Conservation (phyloP, 768 basidiomycete genomes). For the Terana coerulea region DNA sequence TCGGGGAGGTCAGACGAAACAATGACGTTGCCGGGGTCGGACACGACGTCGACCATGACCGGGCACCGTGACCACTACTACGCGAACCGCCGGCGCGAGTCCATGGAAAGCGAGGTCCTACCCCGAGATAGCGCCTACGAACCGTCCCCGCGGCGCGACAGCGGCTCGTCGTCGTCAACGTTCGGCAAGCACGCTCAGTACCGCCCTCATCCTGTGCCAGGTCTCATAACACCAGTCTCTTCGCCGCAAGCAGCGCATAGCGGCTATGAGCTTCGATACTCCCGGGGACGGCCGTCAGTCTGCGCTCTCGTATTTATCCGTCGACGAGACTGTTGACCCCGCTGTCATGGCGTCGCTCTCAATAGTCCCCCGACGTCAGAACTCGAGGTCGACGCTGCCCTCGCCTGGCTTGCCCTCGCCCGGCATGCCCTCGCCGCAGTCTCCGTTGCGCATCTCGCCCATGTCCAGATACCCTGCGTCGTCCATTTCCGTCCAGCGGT, state of each 20-base stretch:
- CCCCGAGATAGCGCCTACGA: background rate
- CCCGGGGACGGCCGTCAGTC: background rate
- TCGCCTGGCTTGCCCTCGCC: background rate
- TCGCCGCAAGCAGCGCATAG: background rate
- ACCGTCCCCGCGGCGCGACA: background rate
- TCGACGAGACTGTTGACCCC: constrained; percentile 10
- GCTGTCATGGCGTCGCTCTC: constrained; percentile 4
- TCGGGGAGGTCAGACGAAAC: too few species aligned
- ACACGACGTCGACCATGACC: too few species aligned
- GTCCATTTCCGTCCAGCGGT: background rate
- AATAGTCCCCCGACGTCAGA: background rate
- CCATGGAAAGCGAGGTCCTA: background rate
- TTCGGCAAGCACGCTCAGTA: background rate
- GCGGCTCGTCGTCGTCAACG: background rate
- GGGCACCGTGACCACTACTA: too few species aligned
- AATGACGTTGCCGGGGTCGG: too few species aligned
- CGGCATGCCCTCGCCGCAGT: background rate
- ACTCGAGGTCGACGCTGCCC: background rate
- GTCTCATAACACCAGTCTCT: background rate
- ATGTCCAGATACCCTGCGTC: background rate
- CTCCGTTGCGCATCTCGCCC: background rate
- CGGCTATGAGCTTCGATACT: background rate
- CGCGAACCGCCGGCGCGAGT: too few species aligned
- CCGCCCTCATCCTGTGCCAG: background rate
- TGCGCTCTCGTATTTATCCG: background rate